Percentiles rank a stretch among this genome's conserved stretches.
Evolutionary conservation across 331 rosid genomes (phyloP).

Genomic region (Malus hybrid): DNA sequence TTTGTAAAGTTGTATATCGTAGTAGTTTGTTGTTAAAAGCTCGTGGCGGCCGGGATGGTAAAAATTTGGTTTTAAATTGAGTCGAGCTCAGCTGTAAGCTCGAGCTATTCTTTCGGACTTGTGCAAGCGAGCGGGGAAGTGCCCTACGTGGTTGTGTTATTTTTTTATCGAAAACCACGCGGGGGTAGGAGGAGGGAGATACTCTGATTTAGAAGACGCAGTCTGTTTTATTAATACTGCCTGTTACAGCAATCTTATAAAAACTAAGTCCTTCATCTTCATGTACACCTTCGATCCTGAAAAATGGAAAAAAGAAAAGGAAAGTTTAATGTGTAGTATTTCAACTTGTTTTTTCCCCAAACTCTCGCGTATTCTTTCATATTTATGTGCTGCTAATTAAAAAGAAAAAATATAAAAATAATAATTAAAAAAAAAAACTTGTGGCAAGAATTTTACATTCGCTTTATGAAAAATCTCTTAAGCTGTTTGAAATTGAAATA

Average conservation of each 20-base stretch:
- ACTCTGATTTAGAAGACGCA: slow-evolving; percentile 20
- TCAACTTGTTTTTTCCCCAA: neutral
- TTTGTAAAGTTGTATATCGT: slow-evolving; percentile 85
- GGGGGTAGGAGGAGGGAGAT: slow-evolving; percentile 35
- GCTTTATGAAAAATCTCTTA: no score
- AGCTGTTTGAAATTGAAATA: no score
- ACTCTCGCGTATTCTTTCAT: neutral
- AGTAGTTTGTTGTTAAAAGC: slow-evolving; percentile 49
- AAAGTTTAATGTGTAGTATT: neutral
- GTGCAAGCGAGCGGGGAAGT: slow-evolving; percentile 29
- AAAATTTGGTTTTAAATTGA: slow-evolving; percentile 44
- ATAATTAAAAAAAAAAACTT: no score
- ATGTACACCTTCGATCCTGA: neutral
- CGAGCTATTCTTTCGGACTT: slow-evolving; percentile 65
- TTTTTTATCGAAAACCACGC: slow-evolving; percentile 62
- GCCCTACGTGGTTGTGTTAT: slow-evolving; percentile 68
- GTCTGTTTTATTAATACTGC: slow-evolving; percentile 9
- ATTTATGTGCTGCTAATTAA: no score
- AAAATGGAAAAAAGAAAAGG: neutral
- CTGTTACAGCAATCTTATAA: slow-evolving; percentile 10
- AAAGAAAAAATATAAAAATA: no score
- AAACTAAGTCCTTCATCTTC: slow-evolving; percentile 2
- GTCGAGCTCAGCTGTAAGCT: slow-evolving; percentile 31
- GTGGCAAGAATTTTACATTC: no score
- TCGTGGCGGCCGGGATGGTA: slow-evolving; percentile 51